Evolutionary conservation across 2,329 filamentous ascomycete genomes (phyloP).

Genomic region (Trichophaea hybrida): DNA sequence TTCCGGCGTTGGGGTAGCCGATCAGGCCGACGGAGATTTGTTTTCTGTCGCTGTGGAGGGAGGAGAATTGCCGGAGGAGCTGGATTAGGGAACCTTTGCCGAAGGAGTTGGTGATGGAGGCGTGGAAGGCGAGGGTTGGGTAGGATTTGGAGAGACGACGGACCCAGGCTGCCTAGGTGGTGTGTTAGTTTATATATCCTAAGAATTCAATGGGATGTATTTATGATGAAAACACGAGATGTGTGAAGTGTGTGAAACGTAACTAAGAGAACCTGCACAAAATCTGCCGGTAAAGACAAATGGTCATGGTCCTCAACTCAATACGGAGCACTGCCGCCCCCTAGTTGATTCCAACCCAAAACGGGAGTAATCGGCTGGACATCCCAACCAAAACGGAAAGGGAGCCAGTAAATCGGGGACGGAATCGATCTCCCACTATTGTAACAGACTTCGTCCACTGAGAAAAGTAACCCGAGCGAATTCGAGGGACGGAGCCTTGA

Average conservation of each 20-base stretch:
- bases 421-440: slow-evolving; percentile 86
- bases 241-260: slow-evolving; percentile 68
- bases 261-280: slow-evolving; percentile 91
- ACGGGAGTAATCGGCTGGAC: slow-evolving; percentile 65
- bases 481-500: slow-evolving; percentile 54
- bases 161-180: slow-evolving; percentile 75
- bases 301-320: slow-evolving; percentile 89
- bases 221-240: slow-evolving; percentile 24
- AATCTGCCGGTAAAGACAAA: slow-evolving; percentile 38
- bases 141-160: slow-evolving; percentile 75
- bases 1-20: slow-evolving; percentile 84
- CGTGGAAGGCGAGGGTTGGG: slow-evolving; percentile 88
- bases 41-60: slow-evolving; percentile 76
- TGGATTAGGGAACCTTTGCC: slow-evolving; percentile 90
- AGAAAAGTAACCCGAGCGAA: slow-evolving; percentile 35
- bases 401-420: slow-evolving; percentile 52
- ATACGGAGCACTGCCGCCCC: slow-evolving; percentile 67
- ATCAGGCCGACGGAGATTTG: slow-evolving; percentile 88
- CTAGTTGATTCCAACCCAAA: slow-evolving; percentile 66
- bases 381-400: slow-evolving; percentile 36
- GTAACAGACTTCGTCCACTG: slow-evolving; percentile 92
- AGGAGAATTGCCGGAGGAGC: slow-evolving; percentile 81
- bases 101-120: slow-evolving; percentile 88
- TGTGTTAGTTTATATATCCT: slow-evolving; percentile 20
- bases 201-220: slow-evolving; percentile 24